Evolutionary conservation across 2,329 filamentous ascomycete genomes (phyloP).

Genomic region (Alternaria incomplexa): DNA sequence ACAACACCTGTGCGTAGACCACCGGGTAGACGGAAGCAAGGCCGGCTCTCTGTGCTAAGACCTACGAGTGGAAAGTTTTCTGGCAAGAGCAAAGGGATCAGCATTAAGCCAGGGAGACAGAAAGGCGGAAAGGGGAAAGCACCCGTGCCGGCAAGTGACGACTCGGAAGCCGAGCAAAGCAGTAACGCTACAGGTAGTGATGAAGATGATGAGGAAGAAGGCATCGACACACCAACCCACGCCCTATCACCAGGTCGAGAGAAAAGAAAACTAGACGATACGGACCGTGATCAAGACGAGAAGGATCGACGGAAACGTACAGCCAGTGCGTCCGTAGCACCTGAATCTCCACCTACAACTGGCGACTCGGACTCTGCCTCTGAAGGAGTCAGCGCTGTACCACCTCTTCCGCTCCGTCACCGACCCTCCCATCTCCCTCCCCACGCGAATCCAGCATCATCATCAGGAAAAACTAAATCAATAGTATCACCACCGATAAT

Average conservation of each 20-base stretch:
- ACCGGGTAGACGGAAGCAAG: conserved; percentile 30
- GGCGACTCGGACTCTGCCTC: conserved; percentile 21
- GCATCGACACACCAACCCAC: conserved; percentile 39
- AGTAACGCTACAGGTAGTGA: conserved; percentile 12
- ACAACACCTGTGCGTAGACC: conserved; percentile 30
- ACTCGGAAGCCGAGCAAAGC: conserved; percentile 18
- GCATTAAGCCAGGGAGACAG: conserved; percentile 6
- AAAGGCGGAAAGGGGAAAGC: conserved; percentile 35
- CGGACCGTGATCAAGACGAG: conserved; percentile 19
- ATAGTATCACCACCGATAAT: conserved; percentile 28
- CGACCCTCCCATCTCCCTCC: conserved; percentile 13
- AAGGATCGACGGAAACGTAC: conserved; percentile 37
- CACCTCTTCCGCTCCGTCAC: conserved; percentile 36
- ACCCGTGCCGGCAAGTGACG: conserved; percentile 23
- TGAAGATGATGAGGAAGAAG: conserved; percentile 38
- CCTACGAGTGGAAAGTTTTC: conserved; percentile 45
- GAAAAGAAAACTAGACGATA: conserved; percentile 38
- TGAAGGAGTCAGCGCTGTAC: conserved; percentile 12
- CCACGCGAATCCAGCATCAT: neutral
- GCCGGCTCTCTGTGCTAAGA: conserved; percentile 42
- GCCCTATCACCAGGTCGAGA: conserved; percentile 27
- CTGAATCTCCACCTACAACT: conserved; percentile 28
- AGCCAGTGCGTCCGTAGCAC: conserved; percentile 25
- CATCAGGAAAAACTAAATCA: conserved; percentile 13
- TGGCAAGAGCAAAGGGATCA: conserved; percentile 40